Conservation (phyloP, 176 grass and related monocot genomes). For the Juncus inflexus region DNA sequence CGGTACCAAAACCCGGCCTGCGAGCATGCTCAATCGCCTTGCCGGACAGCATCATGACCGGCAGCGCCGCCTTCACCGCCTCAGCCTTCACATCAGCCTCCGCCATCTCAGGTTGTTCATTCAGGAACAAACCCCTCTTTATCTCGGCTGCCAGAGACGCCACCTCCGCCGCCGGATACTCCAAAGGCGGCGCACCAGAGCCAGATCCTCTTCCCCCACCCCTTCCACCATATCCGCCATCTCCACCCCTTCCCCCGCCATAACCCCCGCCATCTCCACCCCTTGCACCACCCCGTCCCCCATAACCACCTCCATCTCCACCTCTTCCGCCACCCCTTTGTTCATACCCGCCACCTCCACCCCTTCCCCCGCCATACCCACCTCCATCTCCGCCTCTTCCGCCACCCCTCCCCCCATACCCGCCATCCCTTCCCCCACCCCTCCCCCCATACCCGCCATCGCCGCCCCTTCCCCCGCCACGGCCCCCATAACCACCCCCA, state of each 20-base stretch:
- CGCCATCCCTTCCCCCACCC: neutral
- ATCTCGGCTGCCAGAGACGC: slow-evolving; percentile 34
- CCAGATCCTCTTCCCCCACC: neutral
- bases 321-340: no score
- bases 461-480: neutral
- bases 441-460: slow-evolving; percentile 3
- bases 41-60: slow-evolving; percentile 44
- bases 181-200: neutral
- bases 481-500: neutral
- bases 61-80: neutral
- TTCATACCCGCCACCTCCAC: slow-evolving; percentile 13
- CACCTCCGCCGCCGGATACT: slow-evolving; percentile 2
- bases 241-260: neutral
- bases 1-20: slow-evolving; percentile 27
- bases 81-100: slow-evolving; percentile 18
- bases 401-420: neutral
- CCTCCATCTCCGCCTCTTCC: neutral
- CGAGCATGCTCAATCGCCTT: slow-evolving; percentile 34
- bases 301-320: neutral
- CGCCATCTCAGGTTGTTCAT: slow-evolving; percentile 31
- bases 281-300: neutral
- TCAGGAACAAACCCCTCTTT: slow-evolving; percentile 40
- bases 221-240: neutral
- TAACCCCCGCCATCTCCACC: slow-evolving; percentile 5
- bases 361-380: neutral